Evolutionary conservation across 306 rosid genomes (phyloP).

Genomic region (Pyrus bretschneideri): DNA sequence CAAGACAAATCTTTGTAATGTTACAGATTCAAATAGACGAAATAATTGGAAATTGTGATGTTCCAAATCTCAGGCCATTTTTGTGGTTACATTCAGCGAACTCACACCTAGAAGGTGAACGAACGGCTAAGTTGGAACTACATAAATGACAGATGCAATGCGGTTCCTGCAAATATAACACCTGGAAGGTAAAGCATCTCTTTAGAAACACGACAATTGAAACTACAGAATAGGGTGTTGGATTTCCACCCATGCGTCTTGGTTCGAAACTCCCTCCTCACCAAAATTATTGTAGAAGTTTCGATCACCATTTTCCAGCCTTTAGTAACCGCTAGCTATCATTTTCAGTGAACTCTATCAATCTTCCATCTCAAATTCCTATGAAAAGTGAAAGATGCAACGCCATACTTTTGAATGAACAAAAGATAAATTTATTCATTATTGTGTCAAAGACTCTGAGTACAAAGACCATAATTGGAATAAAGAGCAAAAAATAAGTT

Average conservation of each 20-base stretch:
- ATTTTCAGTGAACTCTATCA: too few relatives aligned
- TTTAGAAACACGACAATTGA: too few relatives aligned
- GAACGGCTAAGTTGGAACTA: background rate
- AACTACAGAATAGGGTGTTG: too few relatives aligned
- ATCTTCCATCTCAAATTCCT: too few relatives aligned
- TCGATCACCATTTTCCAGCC: too few relatives aligned
- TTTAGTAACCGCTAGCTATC: too few relatives aligned
- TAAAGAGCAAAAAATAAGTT: slow-evolving; percentile 16
- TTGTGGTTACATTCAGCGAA: too few relatives aligned
- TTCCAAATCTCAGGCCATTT: too few relatives aligned
- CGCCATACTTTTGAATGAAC: background rate
- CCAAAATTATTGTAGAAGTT: too few relatives aligned
- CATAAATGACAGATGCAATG: background rate
- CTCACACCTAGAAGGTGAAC: too few relatives aligned
- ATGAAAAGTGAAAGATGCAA: background rate
- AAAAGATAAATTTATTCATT: slow-evolving; percentile 14
- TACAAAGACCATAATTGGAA: background rate
- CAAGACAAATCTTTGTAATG: background rate
- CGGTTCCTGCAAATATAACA: background rate
- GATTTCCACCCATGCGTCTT: too few relatives aligned
- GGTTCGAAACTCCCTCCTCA: too few relatives aligned
- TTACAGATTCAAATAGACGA: background rate
- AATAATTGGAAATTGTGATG: background rate
- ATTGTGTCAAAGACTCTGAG: background rate
- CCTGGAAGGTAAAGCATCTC: background rate